These are phyloP conservation scores for Alternaria infectoria DNA, from an alignment of 2,329 filamentous ascomycete species.

Conservation along the genomic window DNA sequence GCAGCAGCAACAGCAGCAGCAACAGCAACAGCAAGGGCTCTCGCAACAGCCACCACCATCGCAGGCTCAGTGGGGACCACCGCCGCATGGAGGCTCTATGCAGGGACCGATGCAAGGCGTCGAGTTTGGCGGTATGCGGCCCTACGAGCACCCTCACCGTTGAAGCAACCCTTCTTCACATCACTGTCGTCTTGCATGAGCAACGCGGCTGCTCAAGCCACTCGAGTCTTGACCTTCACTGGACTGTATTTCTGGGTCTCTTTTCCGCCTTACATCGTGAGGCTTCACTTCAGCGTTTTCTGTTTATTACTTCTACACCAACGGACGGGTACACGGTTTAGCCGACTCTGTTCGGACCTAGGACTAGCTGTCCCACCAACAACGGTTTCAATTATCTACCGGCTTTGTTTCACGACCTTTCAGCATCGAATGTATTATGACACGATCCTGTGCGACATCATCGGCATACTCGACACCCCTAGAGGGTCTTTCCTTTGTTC, in stretches of 20 bases:
- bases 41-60: constrained; percentile 38
- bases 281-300: neutral
- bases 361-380: constrained; percentile 1
- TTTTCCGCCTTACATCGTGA: neutral
- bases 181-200: neutral
- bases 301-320: neutral
- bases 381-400: constrained; percentile 1
- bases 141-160: constrained; percentile 45
- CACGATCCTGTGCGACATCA: constrained; percentile 4
- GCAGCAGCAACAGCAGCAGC: constrained; percentile 35
- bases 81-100: constrained; percentile 13
- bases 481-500: neutral
- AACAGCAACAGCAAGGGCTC: constrained; percentile 7
- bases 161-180: neutral
- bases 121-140: constrained; percentile 51
- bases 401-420: constrained; percentile 7
- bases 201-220: neutral
- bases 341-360: neutral
- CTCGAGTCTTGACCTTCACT: neutral
- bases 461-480: neutral
- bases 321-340: neutral
- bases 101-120: constrained; percentile 56
- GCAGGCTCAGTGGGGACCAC: constrained; percentile 43
- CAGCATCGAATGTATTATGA: constrained; percentile 6
- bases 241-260: neutral